Base-by-base conservation (phyloP, 2,329 filamentous ascomycete species). In the Herpotrichia juniperi region DNA sequence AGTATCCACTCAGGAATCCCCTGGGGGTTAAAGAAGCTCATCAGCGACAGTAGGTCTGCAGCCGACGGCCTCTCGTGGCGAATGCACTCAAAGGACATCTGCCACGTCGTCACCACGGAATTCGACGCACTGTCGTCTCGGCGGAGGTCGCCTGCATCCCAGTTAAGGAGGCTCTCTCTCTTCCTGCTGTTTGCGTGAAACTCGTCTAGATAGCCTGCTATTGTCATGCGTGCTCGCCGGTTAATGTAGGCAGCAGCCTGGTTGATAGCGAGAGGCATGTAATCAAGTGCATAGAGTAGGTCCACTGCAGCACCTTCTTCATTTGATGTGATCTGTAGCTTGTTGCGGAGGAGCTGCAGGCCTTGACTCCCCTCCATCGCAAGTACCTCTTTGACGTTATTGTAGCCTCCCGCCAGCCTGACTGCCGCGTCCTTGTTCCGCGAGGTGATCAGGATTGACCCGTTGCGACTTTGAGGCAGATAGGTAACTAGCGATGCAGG, bases 1-100 rank as follows among this genome's bases (percentile, higher is more conserved):
- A 79, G 47, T 16, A 75, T 49, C 12, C 31, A 55, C 24, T 71
- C 66, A 0, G 74, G 73, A 21, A 81, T 78, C 7, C 68, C 73
- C 55, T 79, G 72, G 19, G 65, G 63, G 45, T 81, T 69, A 55
- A 78, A 81, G 51, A 78, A 75, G 65, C 77, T 78, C 74, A 81
- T 80, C 0, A 81, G 65, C 2, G 76, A 76, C 1, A 81, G 56
- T 16, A 81, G 62, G n/a, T 79, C 66, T 4, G 76, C 71, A 4
- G 78, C 79, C 5, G 68, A 62, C 11, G 21, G 54, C 39, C 59
- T 37, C 19, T 49, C 52, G 1, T 59, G 48, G n/a, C 62, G 68
- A 24, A 80, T 75, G 12, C 71, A 62, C 49, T 70, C 55, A 39
- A 64, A 64, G 3, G 58, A 61, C 7, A 63, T 63, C 40, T 73